Evolutionary conservation across 2,329 filamentous ascomycete species (phyloP), one percentile per base, ranked within the genome.

Genomic region (Ophiocordyceps camponoti-leonardi): DNA sequence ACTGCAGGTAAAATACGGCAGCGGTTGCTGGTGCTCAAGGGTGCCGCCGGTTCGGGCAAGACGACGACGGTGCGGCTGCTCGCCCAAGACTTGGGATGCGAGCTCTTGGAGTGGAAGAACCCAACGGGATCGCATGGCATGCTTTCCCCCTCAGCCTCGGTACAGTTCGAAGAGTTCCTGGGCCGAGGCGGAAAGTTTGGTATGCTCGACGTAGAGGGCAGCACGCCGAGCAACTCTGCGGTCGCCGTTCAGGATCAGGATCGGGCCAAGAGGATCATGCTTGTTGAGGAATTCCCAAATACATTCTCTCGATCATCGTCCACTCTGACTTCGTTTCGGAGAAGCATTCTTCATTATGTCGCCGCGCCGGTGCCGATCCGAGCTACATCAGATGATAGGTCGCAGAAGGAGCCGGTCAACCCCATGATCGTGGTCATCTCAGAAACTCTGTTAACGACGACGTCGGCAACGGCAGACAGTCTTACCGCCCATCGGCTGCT

Each of bases 151-250:
- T 88, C 87, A 1, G 72, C 80, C 28, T 78, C 85, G 6, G 72
- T 78, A 7, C 84, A 93, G 52, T 98, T 98, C 56, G 86, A 94
- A 53, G 90, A 96, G 49, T 98, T 96, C 53, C 68, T 98, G 48
- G 81, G 78, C 12, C 76, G 87, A 46, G 81, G 86, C 45, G 82
- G 86, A 47, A 83, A 81, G 50, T 94, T 92, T 61, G 77, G 81
- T 16, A 81, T 81, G 45, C 69, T 94, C 41, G 72, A 82, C 48
- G 60, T 58, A 40, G 61, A 64, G 40, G 50, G 47, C 40, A 20
- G 56, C 56, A 40, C 35, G 2, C 49, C 55, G 4, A 49, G 40
- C 45, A 55, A 45, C 26, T 50, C 54, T 11, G 53, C 53, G 7
- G 43, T 43, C 28, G 19, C 45, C 7, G 48, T 45, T 23, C 48